Evolutionary conservation across 371 early-diverging fungal species (phyloP).

Genomic region (Syncephalastrum monosporum): DNA sequence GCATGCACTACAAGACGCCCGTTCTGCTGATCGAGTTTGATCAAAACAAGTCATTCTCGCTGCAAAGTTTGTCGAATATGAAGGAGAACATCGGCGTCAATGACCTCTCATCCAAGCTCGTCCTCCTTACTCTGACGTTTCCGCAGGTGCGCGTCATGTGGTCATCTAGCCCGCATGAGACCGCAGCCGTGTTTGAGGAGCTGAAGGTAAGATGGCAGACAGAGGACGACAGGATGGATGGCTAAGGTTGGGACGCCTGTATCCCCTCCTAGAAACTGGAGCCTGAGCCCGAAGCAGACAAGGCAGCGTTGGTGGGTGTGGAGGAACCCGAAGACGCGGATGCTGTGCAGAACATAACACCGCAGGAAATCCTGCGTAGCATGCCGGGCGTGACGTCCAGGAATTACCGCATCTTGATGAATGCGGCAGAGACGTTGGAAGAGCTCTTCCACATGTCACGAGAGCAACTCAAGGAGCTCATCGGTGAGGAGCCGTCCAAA

Average conservation of each 20-base stretch:
- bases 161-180: slow-evolving; percentile 86
- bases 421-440: slow-evolving; percentile 56
- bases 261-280: slow-evolving; percentile 56
- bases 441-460: slow-evolving; percentile 56
- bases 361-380: slow-evolving; percentile 76
- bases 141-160: slow-evolving; percentile 87
- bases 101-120: slow-evolving; percentile 75
- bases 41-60: slow-evolving; percentile 75
- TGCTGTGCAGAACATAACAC: slow-evolving; percentile 65
- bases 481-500: slow-evolving; percentile 57
- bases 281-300: slow-evolving; percentile 70
- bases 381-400: slow-evolving; percentile 82
- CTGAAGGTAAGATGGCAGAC: slow-evolving; percentile 64
- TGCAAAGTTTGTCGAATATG: slow-evolving; percentile 60
- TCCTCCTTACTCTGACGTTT: slow-evolving; percentile 80
- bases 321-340: slow-evolving; percentile 64
- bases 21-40: slow-evolving; percentile 96
- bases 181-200: slow-evolving; percentile 86
- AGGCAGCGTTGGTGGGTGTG: slow-evolving; percentile 73
- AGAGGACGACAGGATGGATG: neutral
- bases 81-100: slow-evolving; percentile 53
- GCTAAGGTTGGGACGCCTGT: neutral
- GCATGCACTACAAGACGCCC: slow-evolving; percentile 74
- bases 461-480: slow-evolving; percentile 40
- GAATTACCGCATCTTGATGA: slow-evolving; percentile 78